Base-by-base conservation (phyloP, 139 green algal species). In the Zygnema cylindricum region DNA sequence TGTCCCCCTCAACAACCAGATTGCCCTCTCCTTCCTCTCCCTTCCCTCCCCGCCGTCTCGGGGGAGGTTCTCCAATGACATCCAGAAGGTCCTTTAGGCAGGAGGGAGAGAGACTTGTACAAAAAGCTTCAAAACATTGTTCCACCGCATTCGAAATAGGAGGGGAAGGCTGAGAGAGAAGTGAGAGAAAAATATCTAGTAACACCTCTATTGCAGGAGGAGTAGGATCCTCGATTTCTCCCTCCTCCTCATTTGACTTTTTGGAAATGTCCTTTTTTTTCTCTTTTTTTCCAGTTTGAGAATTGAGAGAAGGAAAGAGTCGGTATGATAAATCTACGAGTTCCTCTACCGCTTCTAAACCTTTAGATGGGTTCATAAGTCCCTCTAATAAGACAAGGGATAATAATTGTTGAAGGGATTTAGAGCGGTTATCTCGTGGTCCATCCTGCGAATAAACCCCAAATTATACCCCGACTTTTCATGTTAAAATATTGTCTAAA, bases 111-210 rank as follows among this genome's bases (percentile, higher is more conserved):
- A 88, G 82, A 32, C 71, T 39, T 1, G 55, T 33, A 30, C 36
- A 85, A 2, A 88, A 88, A 23, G 82, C 69, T 25, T 38, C 40
- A 69, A 88, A 88, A 88, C 69, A 76, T 16, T 38, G 36, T 76
- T 89, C 85, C 33, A 78, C 76, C 16, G 85, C 85, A 40, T 23
- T 73, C 23, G 76, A 35, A 2, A 89, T 40, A 2, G 42, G 77
- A 3, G 33, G 42, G 2, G 85, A 89, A 23, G 81, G 77, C 40
- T 89, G 41, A 0, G 85, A 49, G 76, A 89, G 79, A 36, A 89
- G 82, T 0, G 85, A 89, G 38, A 89, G 40, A 23, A 89, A n/a
- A 2, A 89, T 43, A 25, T 89, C 85, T 7, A 89, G 76, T 76
- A 89, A 38, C 3, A 89, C 79, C 30, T 89, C 85, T 76, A 89